Evolutionary conservation across 345 rosid species (phyloP).

Genomic region (Cochlearia excelsa): DNA sequence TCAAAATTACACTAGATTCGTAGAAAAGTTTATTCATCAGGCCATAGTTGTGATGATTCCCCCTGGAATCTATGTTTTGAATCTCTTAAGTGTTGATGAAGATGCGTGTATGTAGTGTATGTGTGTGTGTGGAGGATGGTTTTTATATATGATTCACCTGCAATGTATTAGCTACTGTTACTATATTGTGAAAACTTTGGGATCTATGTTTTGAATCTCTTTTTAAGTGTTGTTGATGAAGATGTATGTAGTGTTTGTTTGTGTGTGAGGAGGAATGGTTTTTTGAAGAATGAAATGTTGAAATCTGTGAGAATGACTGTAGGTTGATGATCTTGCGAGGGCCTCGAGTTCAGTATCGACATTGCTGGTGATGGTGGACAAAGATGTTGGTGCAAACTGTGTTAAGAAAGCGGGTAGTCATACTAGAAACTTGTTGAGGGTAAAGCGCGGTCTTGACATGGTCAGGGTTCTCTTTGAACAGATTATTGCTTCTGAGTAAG

Average conservation of each 20-base stretch:
- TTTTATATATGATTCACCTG: no score
- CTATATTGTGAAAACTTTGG: neutral
- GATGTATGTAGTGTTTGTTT: constrained; percentile 12
- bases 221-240: no score
- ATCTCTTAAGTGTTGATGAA: neutral
- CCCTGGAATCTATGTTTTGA: constrained; percentile 21
- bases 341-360: constrained; percentile 66
- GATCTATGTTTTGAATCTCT: constrained; percentile 17
- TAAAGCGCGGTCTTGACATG: constrained; percentile 97
- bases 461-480: constrained; percentile 81
- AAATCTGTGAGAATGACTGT: constrained; percentile 11
- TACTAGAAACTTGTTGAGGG: constrained; percentile 80
- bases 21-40: neutral
- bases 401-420: constrained; percentile 82
- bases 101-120: constrained; percentile 1
- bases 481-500: constrained; percentile 66
- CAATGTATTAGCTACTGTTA: no score
- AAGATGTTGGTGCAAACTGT: constrained; percentile 49
- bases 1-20: neutral
- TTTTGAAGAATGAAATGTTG: neutral
- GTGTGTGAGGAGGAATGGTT: neutral
- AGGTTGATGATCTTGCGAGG: constrained; percentile 75
- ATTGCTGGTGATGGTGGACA: constrained; percentile 54
- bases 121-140: neutral
- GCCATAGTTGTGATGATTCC: neutral